Evolutionary conservation across 2,329 filamentous ascomycete genomes (phyloP), one percentile per base, ranked within the genome.

Genomic region (Pseudomassariella vexata): DNA sequence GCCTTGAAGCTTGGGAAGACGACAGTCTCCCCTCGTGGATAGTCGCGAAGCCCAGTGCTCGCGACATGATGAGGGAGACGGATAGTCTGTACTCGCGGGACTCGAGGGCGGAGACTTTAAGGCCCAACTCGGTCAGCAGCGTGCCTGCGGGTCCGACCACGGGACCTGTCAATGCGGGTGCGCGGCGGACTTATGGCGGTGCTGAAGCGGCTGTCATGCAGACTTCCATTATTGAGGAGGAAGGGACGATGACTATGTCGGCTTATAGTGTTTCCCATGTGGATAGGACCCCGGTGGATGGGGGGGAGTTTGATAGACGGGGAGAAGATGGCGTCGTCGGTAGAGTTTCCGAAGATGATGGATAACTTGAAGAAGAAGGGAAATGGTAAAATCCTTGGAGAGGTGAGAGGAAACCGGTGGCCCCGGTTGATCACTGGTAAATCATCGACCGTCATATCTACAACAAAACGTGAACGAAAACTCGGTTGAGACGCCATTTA

Each of bases 1-100:
- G 47, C 17, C 35, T 53, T 6, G 44, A 48, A 8, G 44, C 48
- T 5, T 54, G 51, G 51, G 43, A 48, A 12, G 52, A 56, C 16
- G 32, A 39, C 9, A 37, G 32, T 19, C 32, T 56, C 12, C 40
- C 45, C 19, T 32, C 36, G 0, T 51, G 45, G 49, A 32, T 53
- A 12, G 21, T 14, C 12, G 11, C 27, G 11, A 35, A 22, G 6
- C 21, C 21, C 10, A 31, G 24, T 6, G 32, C 15, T 18, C 32
- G 32, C 16, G 15, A 34, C 19, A 28, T n/a, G 12, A 9, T 14
- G 6, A 28, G 15, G 14, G 25, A 14, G 10, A 17, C 18, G 11
- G 25, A 34, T 15, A 28, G 19, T 24, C 24, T 5, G 19, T 12
- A 18, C 22, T 25, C n/a, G 19, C 19, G 12, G 19, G 25, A 15